phyloP scores from a whole-genome alignment of 306 rosid genomes.

The Myrica gale region DNA sequence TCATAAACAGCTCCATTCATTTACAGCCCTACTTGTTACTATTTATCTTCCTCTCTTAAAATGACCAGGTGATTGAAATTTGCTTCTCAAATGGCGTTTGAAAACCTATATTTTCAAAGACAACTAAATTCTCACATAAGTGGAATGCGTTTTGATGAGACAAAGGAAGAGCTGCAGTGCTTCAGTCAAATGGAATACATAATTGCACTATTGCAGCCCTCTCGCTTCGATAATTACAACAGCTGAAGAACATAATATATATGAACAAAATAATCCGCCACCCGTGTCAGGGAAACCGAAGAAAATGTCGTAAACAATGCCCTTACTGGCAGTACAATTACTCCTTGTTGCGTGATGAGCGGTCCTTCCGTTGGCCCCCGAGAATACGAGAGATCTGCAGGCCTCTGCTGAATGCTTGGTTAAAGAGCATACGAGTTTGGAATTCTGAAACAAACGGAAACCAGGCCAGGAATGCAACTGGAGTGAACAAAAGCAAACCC shows the following conservation, averaged over 20 bases:
- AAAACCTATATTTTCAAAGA: background rate
- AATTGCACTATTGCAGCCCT: conserved; percentile 27
- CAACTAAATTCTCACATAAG: background rate
- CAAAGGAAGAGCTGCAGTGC: background rate
- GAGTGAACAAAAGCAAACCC: conserved; percentile 91
- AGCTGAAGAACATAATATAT: background rate
- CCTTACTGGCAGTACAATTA: conserved; percentile 19
- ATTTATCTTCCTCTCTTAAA: no score
- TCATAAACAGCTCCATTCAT: no score
- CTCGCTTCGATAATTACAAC: conserved; percentile 18
- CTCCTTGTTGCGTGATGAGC: conserved; percentile 79
- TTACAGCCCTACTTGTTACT: no score
- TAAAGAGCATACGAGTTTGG: conserved; percentile 96
- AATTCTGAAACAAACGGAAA: conserved; percentile 96
- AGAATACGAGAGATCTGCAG: conserved; percentile 95
- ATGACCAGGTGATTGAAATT: no score
- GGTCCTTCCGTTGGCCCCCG: conserved; percentile 91
- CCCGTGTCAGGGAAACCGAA: background rate
- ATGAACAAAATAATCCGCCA: background rate
- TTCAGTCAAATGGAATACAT: conserved; percentile 2
- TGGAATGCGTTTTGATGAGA: background rate
- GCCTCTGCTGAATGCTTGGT: conserved; percentile 95
- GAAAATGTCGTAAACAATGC: conserved; percentile 1
- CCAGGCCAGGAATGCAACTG: conserved; percentile 96
- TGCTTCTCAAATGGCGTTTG: no score